These are phyloP conservation scores for Thymus mandschuricus DNA, from an alignment of 257 asterid genomes.

Conservation along the genomic window DNA sequence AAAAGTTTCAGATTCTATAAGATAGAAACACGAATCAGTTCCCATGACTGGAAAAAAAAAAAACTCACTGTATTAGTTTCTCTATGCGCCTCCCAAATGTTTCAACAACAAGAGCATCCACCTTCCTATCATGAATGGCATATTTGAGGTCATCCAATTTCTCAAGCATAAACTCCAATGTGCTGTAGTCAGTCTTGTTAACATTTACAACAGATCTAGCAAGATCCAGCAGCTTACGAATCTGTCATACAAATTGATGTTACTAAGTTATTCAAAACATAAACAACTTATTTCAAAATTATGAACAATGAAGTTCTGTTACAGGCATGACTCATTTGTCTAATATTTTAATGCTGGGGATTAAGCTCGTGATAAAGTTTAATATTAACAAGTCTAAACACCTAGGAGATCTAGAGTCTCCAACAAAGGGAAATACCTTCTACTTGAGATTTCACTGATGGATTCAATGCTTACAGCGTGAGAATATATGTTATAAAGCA, in stretches of 20 bases:
- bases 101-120: constrained; percentile 97
- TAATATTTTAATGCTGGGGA: constrained; percentile 12
- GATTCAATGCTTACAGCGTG: constrained; percentile 2
- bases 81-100: constrained; percentile 97
- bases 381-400: constrained; percentile 7
- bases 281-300: constrained; percentile 21
- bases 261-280: constrained; percentile 31
- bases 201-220: constrained; percentile 74
- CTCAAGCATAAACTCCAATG: constrained; percentile 82
- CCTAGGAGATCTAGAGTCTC: constrained; percentile 18
- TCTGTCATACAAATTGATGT: constrained; percentile 59
- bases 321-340: constrained; percentile 5
- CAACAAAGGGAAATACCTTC: neutral
- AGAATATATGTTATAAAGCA: constrained; percentile 10
- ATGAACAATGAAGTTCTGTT: constrained; percentile 9
- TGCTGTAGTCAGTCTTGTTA: constrained; percentile 67
- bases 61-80: constrained; percentile 90
- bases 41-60: constrained; percentile 29
- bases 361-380: constrained; percentile 18
- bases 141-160: constrained; percentile 82
- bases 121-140: constrained; percentile 89
- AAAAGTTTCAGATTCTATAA: constrained; percentile 8
- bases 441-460: constrained; percentile 3
- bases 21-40: constrained; percentile 22
- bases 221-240: constrained; percentile 77